phyloP scores from a whole-genome alignment of 2,329 filamentous ascomycete species.

The Pseudogymnoascus sp. region DNA sequence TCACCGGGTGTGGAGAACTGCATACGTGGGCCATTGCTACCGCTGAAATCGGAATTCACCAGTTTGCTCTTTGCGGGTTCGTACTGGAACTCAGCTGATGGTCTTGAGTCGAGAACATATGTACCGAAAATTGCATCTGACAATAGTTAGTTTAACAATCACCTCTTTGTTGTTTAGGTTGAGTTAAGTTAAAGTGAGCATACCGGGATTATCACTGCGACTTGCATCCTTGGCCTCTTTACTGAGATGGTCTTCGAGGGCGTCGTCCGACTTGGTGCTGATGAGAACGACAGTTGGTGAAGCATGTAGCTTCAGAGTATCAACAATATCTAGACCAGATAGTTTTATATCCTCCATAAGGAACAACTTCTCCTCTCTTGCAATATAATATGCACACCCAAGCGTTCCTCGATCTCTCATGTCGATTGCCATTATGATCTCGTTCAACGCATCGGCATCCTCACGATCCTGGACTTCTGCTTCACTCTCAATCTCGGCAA shows the following conservation, averaged over 20 bases:
- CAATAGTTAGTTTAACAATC: neutral
- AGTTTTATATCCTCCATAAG: conserved; percentile 70
- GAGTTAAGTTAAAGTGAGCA: neutral
- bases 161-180: neutral
- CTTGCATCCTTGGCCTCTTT: conserved; percentile 25
- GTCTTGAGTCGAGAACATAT: conserved; percentile 56
- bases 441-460: conserved; percentile 48
- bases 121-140: conserved; percentile 33
- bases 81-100: conserved; percentile 65
- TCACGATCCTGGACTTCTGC: conserved; percentile 28
- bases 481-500: conserved; percentile 23
- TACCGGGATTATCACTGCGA: conserved; percentile 13
- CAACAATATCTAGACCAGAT: conserved; percentile 61
- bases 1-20: conserved; percentile 57
- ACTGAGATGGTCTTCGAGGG: conserved; percentile 25
- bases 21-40: conserved; percentile 38
- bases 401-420: conserved; percentile 62
- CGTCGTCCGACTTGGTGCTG: conserved; percentile 27
- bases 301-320: conserved; percentile 48
- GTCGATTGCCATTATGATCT: conserved; percentile 75
- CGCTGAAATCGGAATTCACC: conserved; percentile 44
- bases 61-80: conserved; percentile 61
- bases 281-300: conserved; percentile 51
- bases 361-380: conserved; percentile 60
- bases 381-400: conserved; percentile 78